Conservation (phyloP, 2,329 filamentous ascomycete species). For the Diaporthe sp. region DNA sequence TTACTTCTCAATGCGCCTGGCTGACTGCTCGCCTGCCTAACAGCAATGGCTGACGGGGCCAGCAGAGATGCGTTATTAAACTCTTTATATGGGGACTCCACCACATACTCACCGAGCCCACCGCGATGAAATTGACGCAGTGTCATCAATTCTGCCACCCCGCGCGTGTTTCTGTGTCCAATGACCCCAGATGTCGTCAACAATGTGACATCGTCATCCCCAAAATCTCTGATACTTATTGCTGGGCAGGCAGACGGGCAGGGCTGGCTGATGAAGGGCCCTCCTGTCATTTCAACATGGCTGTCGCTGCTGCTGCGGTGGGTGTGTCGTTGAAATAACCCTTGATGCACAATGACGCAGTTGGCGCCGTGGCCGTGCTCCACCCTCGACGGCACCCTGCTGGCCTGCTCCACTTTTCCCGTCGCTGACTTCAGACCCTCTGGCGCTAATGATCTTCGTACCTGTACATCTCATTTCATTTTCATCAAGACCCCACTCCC, state of each 20-base stretch:
- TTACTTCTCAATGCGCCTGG: slow-evolving; percentile 2
- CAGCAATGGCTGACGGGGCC: not conserved
- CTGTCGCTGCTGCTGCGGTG: slow-evolving; percentile 30
- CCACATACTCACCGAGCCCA: slow-evolving; percentile 4
- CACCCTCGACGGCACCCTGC: slow-evolving; percentile 13
- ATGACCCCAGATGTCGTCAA: not conserved
- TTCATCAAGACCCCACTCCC: not conserved
- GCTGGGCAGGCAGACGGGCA: too few species aligned
- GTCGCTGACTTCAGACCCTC: slow-evolving; percentile 10
- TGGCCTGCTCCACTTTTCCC: slow-evolving; percentile 2
- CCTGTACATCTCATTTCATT: not conserved
- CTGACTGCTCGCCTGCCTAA: not conserved
- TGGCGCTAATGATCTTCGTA: not conserved
- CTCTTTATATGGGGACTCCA: slow-evolving; percentile 7
- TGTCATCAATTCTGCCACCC: not conserved
- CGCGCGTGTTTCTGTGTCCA: not conserved
- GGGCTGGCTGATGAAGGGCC: slow-evolving; percentile 10
- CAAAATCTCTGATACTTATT: not conserved
- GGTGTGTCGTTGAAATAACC: slow-evolving; percentile 40
- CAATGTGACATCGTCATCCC: slow-evolving; percentile 9
- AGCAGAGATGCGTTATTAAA: slow-evolving; percentile 26
- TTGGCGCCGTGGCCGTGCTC: slow-evolving; percentile 25
- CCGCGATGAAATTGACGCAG: slow-evolving; percentile 9
- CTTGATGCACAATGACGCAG: slow-evolving; percentile 36
- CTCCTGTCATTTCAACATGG: not conserved